Conservation (phyloP, 1,139 yeast species). For the Lodderomyces elongisporus region DNA sequence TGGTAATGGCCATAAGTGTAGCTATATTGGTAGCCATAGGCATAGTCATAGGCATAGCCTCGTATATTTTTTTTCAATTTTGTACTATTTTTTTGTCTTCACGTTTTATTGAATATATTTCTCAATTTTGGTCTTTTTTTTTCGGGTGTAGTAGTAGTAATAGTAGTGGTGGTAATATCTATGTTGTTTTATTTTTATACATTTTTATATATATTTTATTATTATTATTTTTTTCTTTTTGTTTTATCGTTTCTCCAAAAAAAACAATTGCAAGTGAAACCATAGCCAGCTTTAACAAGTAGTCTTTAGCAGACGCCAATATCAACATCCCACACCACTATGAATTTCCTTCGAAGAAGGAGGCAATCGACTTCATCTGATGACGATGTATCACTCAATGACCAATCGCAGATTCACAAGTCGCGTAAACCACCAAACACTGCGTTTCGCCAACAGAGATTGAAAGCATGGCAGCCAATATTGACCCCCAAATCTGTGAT, state of each 20-base stretch:
- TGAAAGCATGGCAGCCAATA: conserved; percentile 82
- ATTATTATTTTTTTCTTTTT: no score
- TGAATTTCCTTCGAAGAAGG: conserved; percentile 40
- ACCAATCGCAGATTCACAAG: conserved; percentile 26
- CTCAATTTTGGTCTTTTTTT: background rate
- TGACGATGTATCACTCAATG: conserved; percentile 20
- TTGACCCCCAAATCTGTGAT: conserved; percentile 72
- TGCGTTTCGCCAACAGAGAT: conserved; percentile 69
- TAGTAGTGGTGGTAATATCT: no score
- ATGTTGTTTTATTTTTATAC: no score
- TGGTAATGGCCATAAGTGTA: background rate
- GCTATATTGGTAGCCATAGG: no score
- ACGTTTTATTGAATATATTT: background rate
- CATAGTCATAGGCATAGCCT: no score
- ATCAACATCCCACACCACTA: conserved; percentile 12
- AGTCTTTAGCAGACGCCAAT: no score
- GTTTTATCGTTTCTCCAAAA: no score
- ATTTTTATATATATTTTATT: no score
- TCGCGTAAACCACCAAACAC: conserved; percentile 72
- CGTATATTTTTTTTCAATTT: background rate
- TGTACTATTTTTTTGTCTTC: no score
- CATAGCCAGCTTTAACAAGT: no score
- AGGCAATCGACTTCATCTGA: conserved; percentile 23
- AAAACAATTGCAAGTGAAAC: no score
- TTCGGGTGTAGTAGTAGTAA: no score